Evolutionary conservation across 2,329 filamentous ascomycete genomes (phyloP), one percentile per base, ranked within the genome.

Genomic region (Exophiala spinifera): DNA sequence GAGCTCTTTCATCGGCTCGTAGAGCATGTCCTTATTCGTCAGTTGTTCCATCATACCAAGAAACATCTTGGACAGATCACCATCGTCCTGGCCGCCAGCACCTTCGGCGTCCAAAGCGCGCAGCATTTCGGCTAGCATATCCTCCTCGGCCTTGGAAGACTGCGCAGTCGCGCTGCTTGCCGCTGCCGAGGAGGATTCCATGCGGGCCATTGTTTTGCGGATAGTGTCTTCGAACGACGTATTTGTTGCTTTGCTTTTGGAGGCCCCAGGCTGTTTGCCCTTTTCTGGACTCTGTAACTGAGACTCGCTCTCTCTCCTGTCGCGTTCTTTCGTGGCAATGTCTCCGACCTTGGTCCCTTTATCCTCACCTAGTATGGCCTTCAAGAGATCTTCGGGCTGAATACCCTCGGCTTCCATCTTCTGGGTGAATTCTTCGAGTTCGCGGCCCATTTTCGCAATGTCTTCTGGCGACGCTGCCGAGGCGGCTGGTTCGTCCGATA

Each of bases 31-130:
- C 76, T 96, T 97, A 72, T 95, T 96, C 3, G 94, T 97, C 60
- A 99, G 80, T 72, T 99, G 91, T 74, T 97, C 90, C 92, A 99
- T 97, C 90, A 97, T 96, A 50, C 88, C 89, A 80, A 95, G 84
- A 56, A 99, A 82, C 84, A 97, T 90, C 74, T 95, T 92, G 53
- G 89, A 91, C 65, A 97, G 88, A 64, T 95, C 91, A 64, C 94
- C 91, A 53, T 96, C 90, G 13, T 76, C 33, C 6, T 82, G 85
- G 0, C 71, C 77, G 4, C 73, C 76, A 1, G 76, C 71, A 20
- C 79, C 80, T 6, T 83, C 79, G 19, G 81, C 80, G 65, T 89
- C 87, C 75, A 96, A 86, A 59, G 94, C 88, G 71, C 94, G 94
- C 66, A 99, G 80, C 77, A 99, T 85, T 69, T 96, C 88, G n/a